Percentiles rank a stretch among this genome's conserved stretches.
phyloP scores from a whole-genome alignment of 2,329 filamentous ascomycete genomes.

The Fusarium verticillioides region DNA sequence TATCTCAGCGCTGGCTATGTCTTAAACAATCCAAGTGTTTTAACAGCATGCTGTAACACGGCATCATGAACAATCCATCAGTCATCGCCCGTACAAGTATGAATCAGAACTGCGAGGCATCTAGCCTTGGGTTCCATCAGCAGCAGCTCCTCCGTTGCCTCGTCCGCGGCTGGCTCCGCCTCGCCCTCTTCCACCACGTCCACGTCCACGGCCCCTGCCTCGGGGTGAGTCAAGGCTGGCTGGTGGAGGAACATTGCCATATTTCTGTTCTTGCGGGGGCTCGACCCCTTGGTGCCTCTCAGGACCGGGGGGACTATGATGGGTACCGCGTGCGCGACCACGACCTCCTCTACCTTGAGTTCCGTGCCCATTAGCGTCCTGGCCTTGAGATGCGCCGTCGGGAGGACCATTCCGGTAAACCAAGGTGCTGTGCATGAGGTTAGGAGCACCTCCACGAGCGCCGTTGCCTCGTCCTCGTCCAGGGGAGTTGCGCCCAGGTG shows the following conservation, averaged over 20 bases:
- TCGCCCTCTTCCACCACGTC: conserved; percentile 54
- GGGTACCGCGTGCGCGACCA: conserved; percentile 48
- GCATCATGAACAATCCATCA: conserved; percentile 1
- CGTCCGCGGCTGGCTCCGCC: conserved; percentile 51
- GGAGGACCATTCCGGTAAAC: conserved; percentile 60
- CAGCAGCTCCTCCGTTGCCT: conserved; percentile 40
- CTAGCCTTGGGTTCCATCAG: conserved; percentile 39
- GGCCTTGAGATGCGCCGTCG: conserved; percentile 43
- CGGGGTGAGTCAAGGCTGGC: conserved; percentile 61
- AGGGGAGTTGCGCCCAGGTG: conserved; percentile 51
- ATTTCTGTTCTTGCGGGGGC: conserved; percentile 49
- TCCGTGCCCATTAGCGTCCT: conserved; percentile 45
- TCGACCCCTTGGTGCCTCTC: conserved; percentile 25
- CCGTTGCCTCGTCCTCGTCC: conserved; percentile 54
- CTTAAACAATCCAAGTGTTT: conserved; percentile 8
- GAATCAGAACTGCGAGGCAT: conserved; percentile 1
- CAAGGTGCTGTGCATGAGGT: conserved; percentile 62
- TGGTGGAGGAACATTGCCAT: conserved; percentile 71
- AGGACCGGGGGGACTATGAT: conserved; percentile 37
- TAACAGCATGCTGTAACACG: conserved; percentile 8
- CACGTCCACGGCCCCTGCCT: conserved; percentile 54
- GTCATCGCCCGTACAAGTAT: neutral
- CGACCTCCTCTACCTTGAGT: conserved; percentile 45
- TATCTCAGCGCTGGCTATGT: conserved; percentile 6
- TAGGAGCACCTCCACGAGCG: conserved; percentile 53